These are phyloP conservation scores for Daldinia bambusicola DNA, from an alignment of 495 filamentous ascomycete species.

Conservation along the genomic window DNA sequence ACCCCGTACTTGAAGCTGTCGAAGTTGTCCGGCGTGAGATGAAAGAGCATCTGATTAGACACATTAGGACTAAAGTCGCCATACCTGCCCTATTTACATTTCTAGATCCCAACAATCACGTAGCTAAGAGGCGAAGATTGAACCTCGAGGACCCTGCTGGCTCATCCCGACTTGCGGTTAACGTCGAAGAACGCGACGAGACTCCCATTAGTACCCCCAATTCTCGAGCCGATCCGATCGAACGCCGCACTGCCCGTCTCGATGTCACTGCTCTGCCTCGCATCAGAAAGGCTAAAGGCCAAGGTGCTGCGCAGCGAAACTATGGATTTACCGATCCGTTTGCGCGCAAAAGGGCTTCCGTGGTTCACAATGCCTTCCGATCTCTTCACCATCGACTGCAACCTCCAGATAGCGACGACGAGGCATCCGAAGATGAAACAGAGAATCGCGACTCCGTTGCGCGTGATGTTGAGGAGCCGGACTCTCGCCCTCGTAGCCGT, in stretches of 20 bases:
- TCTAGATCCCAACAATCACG: constrained; percentile 83
- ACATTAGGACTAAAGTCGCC: constrained; percentile 85
- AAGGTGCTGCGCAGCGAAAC: constrained; percentile 68
- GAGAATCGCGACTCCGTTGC: constrained; percentile 64
- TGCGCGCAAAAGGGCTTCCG: constrained; percentile 70
- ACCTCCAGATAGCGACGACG: constrained; percentile 67
- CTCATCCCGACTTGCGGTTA: constrained; percentile 53
- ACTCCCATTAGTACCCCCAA: constrained; percentile 72
- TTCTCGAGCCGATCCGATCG: constrained; percentile 67
- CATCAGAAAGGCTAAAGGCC: constrained; percentile 71
- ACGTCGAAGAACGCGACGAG: constrained; percentile 66
- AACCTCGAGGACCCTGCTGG: constrained; percentile 78
- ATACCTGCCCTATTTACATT: constrained; percentile 83
- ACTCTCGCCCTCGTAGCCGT: constrained; percentile 82
- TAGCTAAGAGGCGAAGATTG: constrained; percentile 75
- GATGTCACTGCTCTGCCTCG: constrained; percentile 75
- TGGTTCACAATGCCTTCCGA: constrained; percentile 56
- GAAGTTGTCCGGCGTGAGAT: constrained; percentile 82
- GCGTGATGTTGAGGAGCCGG: constrained; percentile 81
- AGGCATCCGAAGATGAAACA: constrained; percentile 61
- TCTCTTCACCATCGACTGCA: constrained; percentile 65
- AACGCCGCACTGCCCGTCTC: constrained; percentile 60
- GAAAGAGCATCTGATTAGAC: constrained; percentile 81
- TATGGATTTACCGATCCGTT: constrained; percentile 81
- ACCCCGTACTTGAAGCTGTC: constrained; percentile 84